Percentiles rank a stretch among this genome's conserved stretches.
phyloP scores from a whole-genome alignment of 768 basidiomycete species.

The Mrakia frigida region DNA sequence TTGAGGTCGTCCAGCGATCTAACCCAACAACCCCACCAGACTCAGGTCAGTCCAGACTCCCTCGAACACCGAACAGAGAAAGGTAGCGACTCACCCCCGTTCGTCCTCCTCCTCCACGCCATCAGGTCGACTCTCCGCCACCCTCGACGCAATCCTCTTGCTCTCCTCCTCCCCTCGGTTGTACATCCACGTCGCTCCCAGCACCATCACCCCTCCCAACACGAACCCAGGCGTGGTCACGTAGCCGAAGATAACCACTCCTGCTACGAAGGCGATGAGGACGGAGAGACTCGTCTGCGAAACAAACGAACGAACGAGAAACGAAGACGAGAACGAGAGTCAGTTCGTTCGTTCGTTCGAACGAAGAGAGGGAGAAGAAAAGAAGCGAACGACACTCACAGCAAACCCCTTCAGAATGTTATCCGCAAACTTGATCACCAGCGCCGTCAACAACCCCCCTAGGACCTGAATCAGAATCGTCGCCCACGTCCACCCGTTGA shows the following conservation, averaged over 20 bases:
- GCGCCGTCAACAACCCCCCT: conserved; percentile 38
- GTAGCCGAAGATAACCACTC: background rate
- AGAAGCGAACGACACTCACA: no score
- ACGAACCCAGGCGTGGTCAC: conserved; percentile 9
- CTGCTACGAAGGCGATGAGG: conserved; percentile 26
- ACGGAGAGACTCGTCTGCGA: conserved; percentile 35
- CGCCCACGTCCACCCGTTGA: conserved; percentile 33
- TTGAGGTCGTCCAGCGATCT: no score
- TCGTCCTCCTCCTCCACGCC: background rate
- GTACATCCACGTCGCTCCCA: conserved; percentile 18
- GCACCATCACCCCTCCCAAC: background rate
- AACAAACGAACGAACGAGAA: no score
- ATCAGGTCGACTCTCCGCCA: no score
- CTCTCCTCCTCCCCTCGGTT: conserved; percentile 10
- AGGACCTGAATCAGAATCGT: conserved; percentile 37
- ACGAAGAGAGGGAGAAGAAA: no score
- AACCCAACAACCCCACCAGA: no score
- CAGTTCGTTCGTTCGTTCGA: no score
- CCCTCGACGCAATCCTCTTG: background rate
- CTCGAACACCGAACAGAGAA: no score
- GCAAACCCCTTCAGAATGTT: conserved; percentile 40
- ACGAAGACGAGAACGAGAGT: no score
- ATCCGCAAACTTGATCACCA: conserved; percentile 37
- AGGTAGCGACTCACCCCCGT: no score
- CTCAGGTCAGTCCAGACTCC: no score